These are phyloP conservation scores for Schrenkiella parvula DNA, from an alignment of 345 rosid species.

Conservation along the genomic window DNA sequence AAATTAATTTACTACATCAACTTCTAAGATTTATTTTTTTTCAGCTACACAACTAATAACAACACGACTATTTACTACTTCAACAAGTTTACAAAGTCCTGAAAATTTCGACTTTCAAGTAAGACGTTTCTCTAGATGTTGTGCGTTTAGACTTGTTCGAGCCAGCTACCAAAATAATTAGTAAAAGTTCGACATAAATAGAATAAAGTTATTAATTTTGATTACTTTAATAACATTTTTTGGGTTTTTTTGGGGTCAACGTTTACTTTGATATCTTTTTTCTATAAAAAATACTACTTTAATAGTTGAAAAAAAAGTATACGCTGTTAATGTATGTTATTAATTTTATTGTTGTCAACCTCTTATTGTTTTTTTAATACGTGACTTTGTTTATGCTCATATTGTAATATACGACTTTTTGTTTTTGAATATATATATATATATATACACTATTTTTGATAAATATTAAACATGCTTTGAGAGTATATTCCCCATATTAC, in stretches of 20 bases:
- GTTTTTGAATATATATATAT: background rate
- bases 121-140: background rate
- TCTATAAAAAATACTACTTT: too few relatives aligned
- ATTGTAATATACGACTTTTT: background rate
- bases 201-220: background rate
- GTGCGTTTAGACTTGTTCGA: constrained; percentile 6
- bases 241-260: too few relatives aligned
- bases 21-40: too few relatives aligned
- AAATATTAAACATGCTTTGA: background rate
- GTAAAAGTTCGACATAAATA: background rate
- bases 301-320: background rate
- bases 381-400: background rate
- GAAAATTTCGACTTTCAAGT: background rate
- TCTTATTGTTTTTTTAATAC: background rate
- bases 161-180: background rate
- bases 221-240: too few relatives aligned
- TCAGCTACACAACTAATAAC: too few relatives aligned
- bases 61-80: background rate
- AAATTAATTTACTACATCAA: too few relatives aligned
- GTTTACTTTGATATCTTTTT: too few relatives aligned
- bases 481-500: background rate
- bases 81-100: background rate
- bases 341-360: background rate
- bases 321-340: background rate
- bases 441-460: background rate